Percentiles rank a stretch among this genome's conserved stretches.
phyloP scores from a whole-genome alignment of 1,139 yeast genomes.

The Diutina sp. region DNA sequence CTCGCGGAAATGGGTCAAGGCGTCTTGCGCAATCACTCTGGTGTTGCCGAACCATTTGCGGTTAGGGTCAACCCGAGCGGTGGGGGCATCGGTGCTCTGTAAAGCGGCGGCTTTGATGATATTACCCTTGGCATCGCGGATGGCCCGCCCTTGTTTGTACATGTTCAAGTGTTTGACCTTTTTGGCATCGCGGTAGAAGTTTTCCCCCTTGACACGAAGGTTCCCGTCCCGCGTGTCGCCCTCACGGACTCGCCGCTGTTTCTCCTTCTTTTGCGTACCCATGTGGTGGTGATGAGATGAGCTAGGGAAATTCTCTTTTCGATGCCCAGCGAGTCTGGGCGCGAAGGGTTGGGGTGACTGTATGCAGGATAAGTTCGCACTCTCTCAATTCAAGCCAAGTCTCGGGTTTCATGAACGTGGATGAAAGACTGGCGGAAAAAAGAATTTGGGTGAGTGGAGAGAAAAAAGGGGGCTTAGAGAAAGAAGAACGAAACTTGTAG shows the following conservation, averaged over 20 bases:
- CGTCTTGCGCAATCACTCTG: conserved; percentile 94
- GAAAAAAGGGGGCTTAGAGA: too few relatives aligned
- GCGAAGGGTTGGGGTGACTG: not conserved
- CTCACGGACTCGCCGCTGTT: conserved; percentile 72
- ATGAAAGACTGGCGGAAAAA: too few relatives aligned
- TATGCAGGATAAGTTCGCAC: not conserved
- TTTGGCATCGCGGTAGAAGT: conserved; percentile 90
- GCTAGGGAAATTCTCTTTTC: not conserved
- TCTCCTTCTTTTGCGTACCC: conserved; percentile 94
- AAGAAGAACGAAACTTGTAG: too few relatives aligned
- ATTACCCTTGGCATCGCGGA: conserved; percentile 79
- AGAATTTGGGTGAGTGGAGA: too few relatives aligned
- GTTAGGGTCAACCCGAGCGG: conserved; percentile 91
- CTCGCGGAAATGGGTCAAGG: conserved; percentile 84
- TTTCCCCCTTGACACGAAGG: conserved; percentile 90
- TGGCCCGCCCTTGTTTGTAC: conserved; percentile 88
- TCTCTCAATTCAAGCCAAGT: too few relatives aligned
- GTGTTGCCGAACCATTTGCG: conserved; percentile 97
- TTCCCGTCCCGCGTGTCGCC: conserved; percentile 80
- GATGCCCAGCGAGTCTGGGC: not conserved
- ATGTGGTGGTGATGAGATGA: conserved; percentile 18
- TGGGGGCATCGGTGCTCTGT: conserved; percentile 80
- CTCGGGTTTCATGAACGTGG: too few relatives aligned
- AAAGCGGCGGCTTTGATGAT: conserved; percentile 76
- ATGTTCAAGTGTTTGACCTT: conserved; percentile 81